Evolutionary conservation across 2,329 filamentous ascomycete species (phyloP), one percentile per base, ranked within the genome.

Genomic region (Apiospora marii): DNA sequence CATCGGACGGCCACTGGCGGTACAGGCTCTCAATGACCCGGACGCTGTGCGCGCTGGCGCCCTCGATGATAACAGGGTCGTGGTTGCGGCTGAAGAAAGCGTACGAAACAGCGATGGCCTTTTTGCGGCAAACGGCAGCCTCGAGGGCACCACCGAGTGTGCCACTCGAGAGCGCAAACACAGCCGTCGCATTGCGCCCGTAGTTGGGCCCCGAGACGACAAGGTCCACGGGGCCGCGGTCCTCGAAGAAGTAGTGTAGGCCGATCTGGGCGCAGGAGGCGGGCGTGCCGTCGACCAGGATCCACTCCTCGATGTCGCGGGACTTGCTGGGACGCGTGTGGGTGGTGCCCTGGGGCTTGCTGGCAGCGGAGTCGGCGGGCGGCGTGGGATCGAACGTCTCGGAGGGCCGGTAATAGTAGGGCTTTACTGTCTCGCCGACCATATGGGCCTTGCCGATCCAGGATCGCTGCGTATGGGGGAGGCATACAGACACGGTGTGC

Each of bases 371-470:
- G 48, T 51, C 46, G 34, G 68, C 27, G 48, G 48, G 80, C 49
- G 80, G 74, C n/a, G 81, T 86, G 19, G 82, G 81, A 44, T 80
- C 77, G 67, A 80, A 80, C 12, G 78, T 73, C 4, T 77, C 78
- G 5, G 85, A 83, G 1, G 89, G 89, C 0, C 92, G 92, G 85
- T 95, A 98, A 85, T 97, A 98, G 41, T 90, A 88, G 12, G 95
- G 95, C 81, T 92, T 94, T 74, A 97, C 90, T 13, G 93, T 93
- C 81, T 96, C 92, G 72, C 95, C 95, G 78, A 98, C 95, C 79
- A 98, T 93, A 83, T 98, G 96, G 3, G 96, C 96, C 86, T 99
- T 99, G 78, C 95, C 95, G 79, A 99, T 98, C 96, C 96, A 99
- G 72, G 95, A 98, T 74, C 96, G 92, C 84, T 99, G 96, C 8